Conservation (phyloP, 2,329 filamentous ascomycete species). For the Colletotrichum liaoningense region DNA sequence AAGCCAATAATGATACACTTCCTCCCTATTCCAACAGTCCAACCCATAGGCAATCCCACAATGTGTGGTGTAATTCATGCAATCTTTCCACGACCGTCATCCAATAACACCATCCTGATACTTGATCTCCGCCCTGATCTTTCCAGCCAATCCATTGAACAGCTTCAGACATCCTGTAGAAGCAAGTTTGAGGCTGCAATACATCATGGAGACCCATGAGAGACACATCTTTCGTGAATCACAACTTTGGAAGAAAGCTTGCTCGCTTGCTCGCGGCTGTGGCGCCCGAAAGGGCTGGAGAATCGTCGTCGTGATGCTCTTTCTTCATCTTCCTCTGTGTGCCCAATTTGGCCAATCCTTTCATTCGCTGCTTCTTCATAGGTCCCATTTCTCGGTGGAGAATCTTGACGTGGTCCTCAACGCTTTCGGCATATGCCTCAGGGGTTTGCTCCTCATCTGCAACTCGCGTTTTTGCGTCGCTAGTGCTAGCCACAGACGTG, state of each 20-base stretch:
- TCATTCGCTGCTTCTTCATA: neutral
- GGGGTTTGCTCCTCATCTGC: neutral
- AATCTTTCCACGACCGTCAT: neutral
- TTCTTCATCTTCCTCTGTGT: neutral
- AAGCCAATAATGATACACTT: neutral
- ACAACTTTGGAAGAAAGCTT: neutral
- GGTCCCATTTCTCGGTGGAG: neutral
- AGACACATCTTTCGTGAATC: neutral
- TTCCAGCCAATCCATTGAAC: neutral
- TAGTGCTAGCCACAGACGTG: neutral
- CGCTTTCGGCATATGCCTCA: neutral
- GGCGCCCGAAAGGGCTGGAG: neutral
- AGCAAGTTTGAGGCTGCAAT: neutral
- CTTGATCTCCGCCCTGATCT: neutral
- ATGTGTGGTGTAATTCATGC: neutral
- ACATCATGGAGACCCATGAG: neutral
- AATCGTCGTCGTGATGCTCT: neutral
- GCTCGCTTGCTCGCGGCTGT: neutral
- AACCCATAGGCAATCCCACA: neutral
- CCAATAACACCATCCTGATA: neutral
- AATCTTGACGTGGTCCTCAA: slow-evolving; percentile 1
- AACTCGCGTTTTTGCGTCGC: neutral
- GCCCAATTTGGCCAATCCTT: neutral
- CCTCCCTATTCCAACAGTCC: neutral
- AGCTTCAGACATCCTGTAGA: neutral